Evolutionary conservation across 2,329 filamentous ascomycete genomes (phyloP).

Genomic region (Cordyceps tenuipes): DNA sequence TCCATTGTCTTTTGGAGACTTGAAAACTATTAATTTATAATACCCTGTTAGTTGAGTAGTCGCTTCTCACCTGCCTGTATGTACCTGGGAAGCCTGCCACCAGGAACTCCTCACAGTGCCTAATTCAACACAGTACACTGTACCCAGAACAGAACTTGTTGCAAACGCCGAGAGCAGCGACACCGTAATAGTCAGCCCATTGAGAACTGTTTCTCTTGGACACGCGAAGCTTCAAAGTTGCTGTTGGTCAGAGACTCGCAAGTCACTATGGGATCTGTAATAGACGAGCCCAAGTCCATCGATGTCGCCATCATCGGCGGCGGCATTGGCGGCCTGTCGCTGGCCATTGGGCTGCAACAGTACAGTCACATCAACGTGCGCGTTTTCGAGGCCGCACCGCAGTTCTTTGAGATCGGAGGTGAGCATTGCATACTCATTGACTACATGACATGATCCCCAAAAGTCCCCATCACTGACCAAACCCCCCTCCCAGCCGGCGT

Average conservation of each 20-base stretch:
- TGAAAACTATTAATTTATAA: too few species aligned
- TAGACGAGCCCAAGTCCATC: not conserved
- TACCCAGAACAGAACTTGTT: too few species aligned
- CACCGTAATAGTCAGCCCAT: too few species aligned
- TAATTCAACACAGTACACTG: too few species aligned
- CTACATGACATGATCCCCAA: not conserved
- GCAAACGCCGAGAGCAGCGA: not conserved
- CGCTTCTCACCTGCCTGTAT: not conserved
- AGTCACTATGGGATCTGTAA: not conserved
- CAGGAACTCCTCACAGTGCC: not conserved
- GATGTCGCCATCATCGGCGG: conserved; percentile 38
- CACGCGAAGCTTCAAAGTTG: not conserved
- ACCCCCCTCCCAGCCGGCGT: conserved; percentile 27
- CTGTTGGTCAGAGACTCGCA: not conserved
- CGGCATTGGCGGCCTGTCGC: conserved; percentile 37
- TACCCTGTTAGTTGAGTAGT: too few species aligned
- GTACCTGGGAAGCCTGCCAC: not conserved
- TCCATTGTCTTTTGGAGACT: too few species aligned
- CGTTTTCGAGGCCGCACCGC: conserved; percentile 9
- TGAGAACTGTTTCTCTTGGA: too few species aligned
- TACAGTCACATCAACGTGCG: conserved; percentile 27
- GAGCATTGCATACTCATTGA: not conserved
- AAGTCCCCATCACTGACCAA: not conserved
- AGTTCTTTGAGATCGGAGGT: conserved; percentile 10
- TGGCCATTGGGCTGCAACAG: conserved; percentile 33